These are phyloP conservation scores for Brasenia schreberi DNA, from an alignment of 164 flowering plant species.

Conservation along the genomic window DNA sequence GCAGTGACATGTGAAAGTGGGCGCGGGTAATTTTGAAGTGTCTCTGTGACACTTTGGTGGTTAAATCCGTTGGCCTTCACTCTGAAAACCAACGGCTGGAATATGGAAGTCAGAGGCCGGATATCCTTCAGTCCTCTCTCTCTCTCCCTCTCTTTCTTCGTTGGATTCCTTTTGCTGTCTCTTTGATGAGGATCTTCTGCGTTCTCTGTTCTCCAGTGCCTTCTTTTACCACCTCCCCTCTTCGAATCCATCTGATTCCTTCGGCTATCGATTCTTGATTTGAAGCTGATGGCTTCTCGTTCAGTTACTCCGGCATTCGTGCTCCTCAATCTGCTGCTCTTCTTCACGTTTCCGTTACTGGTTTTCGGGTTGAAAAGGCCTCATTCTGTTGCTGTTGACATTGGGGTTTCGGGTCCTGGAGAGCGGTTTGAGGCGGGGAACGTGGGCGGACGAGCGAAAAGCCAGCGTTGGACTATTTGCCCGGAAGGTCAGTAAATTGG, in stretches of 20 bases:
- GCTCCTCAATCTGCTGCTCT: background rate
- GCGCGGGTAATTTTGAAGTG: too few species aligned
- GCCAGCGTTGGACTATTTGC: background rate
- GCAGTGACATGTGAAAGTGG: too few species aligned
- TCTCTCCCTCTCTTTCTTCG: too few species aligned
- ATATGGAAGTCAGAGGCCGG: too few species aligned
- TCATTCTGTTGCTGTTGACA: background rate
- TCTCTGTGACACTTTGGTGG: too few species aligned
- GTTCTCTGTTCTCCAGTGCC: background rate
- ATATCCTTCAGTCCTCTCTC: too few species aligned
- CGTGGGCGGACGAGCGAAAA: background rate
- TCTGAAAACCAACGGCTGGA: too few species aligned
- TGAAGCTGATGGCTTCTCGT: background rate
- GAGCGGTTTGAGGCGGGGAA: background rate
- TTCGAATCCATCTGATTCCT: background rate
- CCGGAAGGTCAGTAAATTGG: background rate
- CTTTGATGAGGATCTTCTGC: background rate
- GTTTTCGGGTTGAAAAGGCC: background rate
- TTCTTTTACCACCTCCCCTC: background rate
- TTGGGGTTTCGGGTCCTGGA: background rate
- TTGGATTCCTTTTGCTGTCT: background rate
- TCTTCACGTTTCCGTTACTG: background rate
- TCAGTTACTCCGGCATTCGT: background rate
- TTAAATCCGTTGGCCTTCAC: too few species aligned
- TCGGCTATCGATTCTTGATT: background rate